Base-by-base conservation (phyloP, 2,329 filamentous ascomycete genomes). In the Cordyceps farinosa region DNA sequence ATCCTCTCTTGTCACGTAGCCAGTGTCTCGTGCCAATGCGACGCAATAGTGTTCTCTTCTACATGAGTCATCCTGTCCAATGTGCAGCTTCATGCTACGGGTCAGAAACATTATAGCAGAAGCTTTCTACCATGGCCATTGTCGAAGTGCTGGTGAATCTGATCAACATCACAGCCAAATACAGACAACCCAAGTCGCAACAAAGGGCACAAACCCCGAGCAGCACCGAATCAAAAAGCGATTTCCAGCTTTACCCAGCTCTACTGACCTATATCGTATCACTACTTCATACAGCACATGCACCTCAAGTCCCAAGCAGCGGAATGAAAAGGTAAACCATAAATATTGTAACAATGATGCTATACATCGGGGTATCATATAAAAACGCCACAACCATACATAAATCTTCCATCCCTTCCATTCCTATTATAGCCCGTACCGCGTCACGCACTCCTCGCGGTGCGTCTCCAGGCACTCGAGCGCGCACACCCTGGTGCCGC, bases 401-500 rank as follows among this genome's bases (percentile, higher is more conserved):
- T 10, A 50, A 13, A 17, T 13, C 10, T 22, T 2, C 48, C 59
- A 9, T 30, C 36, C 38, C 32, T 11, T 54, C 27, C 22, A n/a
- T 5, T 40, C 57, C 15, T 50, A 30, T 32, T 68, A 79, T 22
- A 79, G 53, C 13, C 86, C 86, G 70, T 88, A 89, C 69, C 87
- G 80, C 64, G 86, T 84, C 66, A 91, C 82, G 68, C 87, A 89
- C 69, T 90, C 89, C 74, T 90, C 88, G 61, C 87, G 83, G 73
- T 94, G 90, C 66, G 83, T 80, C 70, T 87, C 86, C 69, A 92
- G 80, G 70, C 90, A 93, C 64, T 90, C 87, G 67, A 93, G 74
- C 45, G 89, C 90, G 73, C 90, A 94, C n/a, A 91, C 87, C 69
- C 88, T 82, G 52, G 84, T 84, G n/a, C 90, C 90, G 75, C 90